Evolutionary conservation across 805 yeast genomes (phyloP).

Genomic region (Yarrowia sp.): DNA sequence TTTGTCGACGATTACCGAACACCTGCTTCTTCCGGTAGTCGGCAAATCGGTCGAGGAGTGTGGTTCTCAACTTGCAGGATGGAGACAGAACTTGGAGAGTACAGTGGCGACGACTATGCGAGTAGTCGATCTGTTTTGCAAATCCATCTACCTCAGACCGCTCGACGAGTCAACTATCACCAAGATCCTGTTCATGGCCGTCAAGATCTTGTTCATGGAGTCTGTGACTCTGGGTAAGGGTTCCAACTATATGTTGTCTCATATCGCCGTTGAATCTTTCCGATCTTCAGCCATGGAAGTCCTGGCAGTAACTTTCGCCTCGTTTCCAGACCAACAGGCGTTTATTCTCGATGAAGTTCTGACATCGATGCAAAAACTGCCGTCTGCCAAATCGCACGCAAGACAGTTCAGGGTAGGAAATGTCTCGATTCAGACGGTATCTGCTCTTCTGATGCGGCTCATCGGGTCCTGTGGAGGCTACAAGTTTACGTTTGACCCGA

Average conservation of each 20-base stretch:
- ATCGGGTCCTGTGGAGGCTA: conserved; percentile 53
- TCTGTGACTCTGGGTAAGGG: conserved; percentile 45
- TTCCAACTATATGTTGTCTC: conserved; percentile 43
- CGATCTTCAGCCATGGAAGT: conserved; percentile 46
- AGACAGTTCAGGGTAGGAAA: conserved; percentile 58
- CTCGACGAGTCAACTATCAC: conserved; percentile 62
- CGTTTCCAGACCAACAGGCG: conserved; percentile 57
- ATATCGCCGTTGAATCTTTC: conserved; percentile 47
- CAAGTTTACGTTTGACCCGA: conserved; percentile 41
- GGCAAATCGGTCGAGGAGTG: conserved; percentile 1
- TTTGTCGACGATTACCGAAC: conserved; percentile 1
- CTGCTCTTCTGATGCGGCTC: conserved; percentile 56
- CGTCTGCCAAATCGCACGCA: conserved; percentile 55
- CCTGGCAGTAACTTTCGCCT: conserved; percentile 46
- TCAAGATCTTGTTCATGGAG: conserved; percentile 55
- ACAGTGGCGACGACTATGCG: background rate
- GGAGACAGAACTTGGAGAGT: conserved; percentile 29
- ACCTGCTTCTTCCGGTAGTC: conserved; percentile 4
- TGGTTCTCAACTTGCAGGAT: background rate
- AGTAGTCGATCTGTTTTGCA: conserved; percentile 16
- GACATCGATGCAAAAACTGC: conserved; percentile 58
- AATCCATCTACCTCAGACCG: conserved; percentile 16
- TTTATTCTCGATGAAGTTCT: conserved; percentile 69
- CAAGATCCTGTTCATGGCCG: conserved; percentile 62
- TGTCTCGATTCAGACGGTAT: conserved; percentile 57